Conservation (phyloP, 495 filamentous ascomycete species). For the Penicillium herquei region DNA sequence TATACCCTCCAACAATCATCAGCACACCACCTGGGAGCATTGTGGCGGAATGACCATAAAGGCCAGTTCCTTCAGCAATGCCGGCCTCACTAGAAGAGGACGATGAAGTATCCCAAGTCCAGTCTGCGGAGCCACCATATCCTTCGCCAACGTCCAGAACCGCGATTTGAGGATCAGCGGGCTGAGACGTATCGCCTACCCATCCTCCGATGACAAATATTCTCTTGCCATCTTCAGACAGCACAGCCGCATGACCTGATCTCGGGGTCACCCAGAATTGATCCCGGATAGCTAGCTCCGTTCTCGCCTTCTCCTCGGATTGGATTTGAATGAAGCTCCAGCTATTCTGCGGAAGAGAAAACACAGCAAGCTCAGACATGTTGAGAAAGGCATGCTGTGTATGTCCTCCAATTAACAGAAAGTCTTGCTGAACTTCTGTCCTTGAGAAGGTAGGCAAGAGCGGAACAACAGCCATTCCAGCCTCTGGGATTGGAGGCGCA, state of each 20-base stretch:
- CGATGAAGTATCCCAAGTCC: constrained; percentile 71
- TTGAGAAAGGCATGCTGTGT: constrained; percentile 83
- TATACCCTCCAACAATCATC: constrained; percentile 84
- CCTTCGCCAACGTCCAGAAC: constrained; percentile 68
- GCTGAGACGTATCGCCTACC: constrained; percentile 73
- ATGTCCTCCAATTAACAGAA: constrained; percentile 83
- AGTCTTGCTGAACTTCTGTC: constrained; percentile 62
- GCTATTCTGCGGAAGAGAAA: constrained; percentile 77
- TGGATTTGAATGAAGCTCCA: constrained; percentile 77
- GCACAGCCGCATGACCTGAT: constrained; percentile 81
- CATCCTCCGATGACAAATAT: constrained; percentile 84
- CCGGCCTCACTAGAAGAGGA: constrained; percentile 30
- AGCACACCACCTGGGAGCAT: constrained; percentile 85
- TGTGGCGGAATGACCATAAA: constrained; percentile 82
- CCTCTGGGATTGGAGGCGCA: constrained; percentile 72
- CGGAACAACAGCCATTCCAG: constrained; percentile 80
- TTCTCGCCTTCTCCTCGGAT: constrained; percentile 36
- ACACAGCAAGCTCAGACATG: constrained; percentile 87
- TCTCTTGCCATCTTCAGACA: constrained; percentile 71
- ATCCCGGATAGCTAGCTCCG: constrained; percentile 49
- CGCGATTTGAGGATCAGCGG: constrained; percentile 78
- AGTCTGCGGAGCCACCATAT: constrained; percentile 64
- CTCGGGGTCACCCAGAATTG: constrained; percentile 60
- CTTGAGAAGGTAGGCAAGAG: constrained; percentile 61
- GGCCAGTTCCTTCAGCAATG: constrained; percentile 52